Base-by-base conservation (phyloP, 345 rosid genomes). In the Aurinia saxatilis region DNA sequence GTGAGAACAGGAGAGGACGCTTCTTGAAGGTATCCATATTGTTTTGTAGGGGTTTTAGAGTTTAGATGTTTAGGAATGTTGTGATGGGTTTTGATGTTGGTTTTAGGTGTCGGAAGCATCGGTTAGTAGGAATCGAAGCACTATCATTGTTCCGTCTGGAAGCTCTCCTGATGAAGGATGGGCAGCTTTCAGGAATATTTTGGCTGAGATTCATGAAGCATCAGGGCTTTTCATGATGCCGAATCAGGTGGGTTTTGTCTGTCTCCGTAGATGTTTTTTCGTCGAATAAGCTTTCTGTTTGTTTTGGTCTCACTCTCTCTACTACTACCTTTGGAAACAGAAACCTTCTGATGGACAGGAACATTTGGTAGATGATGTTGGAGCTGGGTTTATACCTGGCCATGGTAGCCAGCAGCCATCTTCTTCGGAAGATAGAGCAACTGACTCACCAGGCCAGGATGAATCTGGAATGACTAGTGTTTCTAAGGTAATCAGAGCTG, bases 321-420 rank as follows among this genome's bases (percentile, higher is more conserved):
- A n/a, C n/a, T n/a, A n/a, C n/a, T n/a, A 52, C 9, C 47, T 60
- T 19, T 50, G n/a, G 38, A 16, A 70, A 60, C 89, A 85, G 97
- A 85, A 82, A 77, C 71, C 69, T 67, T 79, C 87, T 45, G 97
- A 85, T 76, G 65, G 76, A 73, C 73, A 87, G 55, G 96, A 85
- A 75, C 86, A 66, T 52, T 55, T 87, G 44, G 91, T 78, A 7
- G 93, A 93, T 79, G 99, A 93, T 72, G 99, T 93, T 3, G 99
- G 97, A 63, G 99, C 97, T 66, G 99, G 99, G 59, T 93, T 93
- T 75, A 93, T 93, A 73, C 78, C 99, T 72, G 99, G 99, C 33
- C 91, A 89, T 55, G 80, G 87, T 51, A 82, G 75, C 54, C 99
- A 92, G 61, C 81, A 88, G 30, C 70, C 76, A 68, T 63, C 91